phyloP scores from a whole-genome alignment of 2,329 filamentous ascomycete genomes.

The Neofusicoccum umdonicola region DNA sequence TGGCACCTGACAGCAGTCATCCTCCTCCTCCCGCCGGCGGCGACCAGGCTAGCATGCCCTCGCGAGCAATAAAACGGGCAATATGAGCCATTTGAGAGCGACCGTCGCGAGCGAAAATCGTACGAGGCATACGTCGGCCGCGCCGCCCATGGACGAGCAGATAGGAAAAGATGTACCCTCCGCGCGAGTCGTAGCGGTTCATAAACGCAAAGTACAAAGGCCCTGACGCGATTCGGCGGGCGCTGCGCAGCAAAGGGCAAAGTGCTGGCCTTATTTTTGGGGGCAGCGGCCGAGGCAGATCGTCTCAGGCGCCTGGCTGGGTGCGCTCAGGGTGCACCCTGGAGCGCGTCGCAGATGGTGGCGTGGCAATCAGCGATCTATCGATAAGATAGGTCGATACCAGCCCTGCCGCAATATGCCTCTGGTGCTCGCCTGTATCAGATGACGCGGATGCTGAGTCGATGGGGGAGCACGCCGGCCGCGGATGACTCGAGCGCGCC shows the following conservation, averaged over 20 bases:
- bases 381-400: background rate
- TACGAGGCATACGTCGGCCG: background rate
- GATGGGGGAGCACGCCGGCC: background rate
- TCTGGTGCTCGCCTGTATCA: background rate
- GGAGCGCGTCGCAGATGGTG: conserved; percentile 4
- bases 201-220: background rate
- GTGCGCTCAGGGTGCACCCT: background rate
- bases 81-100: too few species aligned
- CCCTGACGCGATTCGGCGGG: background rate
- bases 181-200: background rate
- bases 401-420: background rate
- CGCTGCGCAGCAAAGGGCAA: too few species aligned
- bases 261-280: background rate
- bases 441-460: background rate
- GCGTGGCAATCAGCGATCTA: conserved; percentile 12
- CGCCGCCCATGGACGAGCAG: background rate
- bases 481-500: background rate
- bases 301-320: background rate
- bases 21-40: background rate
- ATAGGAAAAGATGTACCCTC: background rate
- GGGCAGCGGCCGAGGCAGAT: background rate
- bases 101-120: background rate
- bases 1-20: background rate
- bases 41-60: background rate
- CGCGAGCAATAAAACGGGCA: too few species aligned